A percentile compares a stretch with the other conserved stretches of the same genome.
Evolutionary conservation across 2,329 filamentous ascomycete species (phyloP).

Genomic region (Westerdykella aurantiaca): DNA sequence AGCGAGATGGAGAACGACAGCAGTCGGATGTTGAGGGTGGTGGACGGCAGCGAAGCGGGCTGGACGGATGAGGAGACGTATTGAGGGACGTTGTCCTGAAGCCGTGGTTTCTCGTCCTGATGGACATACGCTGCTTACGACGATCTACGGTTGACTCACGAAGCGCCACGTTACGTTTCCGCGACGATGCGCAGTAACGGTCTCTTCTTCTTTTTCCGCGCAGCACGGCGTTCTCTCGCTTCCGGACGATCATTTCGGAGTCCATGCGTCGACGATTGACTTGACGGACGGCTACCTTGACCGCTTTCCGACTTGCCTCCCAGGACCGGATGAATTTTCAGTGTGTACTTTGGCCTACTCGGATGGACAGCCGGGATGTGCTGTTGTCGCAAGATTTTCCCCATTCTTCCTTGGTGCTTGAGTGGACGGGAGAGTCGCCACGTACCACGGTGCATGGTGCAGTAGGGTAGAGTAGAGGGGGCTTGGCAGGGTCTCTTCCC

Average conservation of each 20-base stretch:
- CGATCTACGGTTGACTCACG: constrained; percentile 7
- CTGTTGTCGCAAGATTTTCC: constrained; percentile 9
- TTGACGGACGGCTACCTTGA: too few relatives aligned
- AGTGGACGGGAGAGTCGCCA: constrained; percentile 27
- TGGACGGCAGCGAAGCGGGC: constrained; percentile 47
- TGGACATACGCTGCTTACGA: constrained; percentile 6
- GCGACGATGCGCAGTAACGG: constrained; percentile 4
- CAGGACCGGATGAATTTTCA: too few relatives aligned
- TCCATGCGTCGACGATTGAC: not conserved
- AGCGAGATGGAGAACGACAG: constrained; percentile 39
- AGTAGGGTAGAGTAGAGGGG: not conserved
- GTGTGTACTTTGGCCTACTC: too few relatives aligned
- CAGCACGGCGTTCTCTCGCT: not conserved
- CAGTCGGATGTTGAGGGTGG: constrained; percentile 41
- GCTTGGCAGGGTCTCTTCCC: too few relatives aligned
- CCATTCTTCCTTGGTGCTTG: constrained; percentile 7
- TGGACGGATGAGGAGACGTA: constrained; percentile 49
- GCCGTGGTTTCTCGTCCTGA: constrained; percentile 4
- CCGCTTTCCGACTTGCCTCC: too few relatives aligned
- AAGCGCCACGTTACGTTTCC: constrained; percentile 9
- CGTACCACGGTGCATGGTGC: constrained; percentile 11
- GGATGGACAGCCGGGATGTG: too few relatives aligned
- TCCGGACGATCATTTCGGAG: constrained; percentile 1
- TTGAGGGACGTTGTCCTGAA: constrained; percentile 12
- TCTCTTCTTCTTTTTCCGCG: constrained; percentile 2